Percentiles rank a stretch among this genome's conserved stretches.
Evolutionary conservation across 139 green algal genomes (phyloP).

Genomic region (Chlorella sp.): DNA sequence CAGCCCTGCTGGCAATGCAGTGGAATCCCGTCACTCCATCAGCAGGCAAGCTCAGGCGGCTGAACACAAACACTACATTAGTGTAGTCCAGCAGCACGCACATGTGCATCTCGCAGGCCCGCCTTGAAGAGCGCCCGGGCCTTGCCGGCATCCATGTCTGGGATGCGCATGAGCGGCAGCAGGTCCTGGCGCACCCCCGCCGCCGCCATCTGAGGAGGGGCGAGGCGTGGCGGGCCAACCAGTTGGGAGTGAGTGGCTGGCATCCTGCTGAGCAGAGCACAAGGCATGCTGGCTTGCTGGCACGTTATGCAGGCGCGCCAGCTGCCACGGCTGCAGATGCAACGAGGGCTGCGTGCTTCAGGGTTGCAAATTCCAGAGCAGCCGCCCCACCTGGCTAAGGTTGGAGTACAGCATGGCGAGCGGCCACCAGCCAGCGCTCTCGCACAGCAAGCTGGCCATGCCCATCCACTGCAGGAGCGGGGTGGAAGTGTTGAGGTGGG

Average conservation of each 20-base stretch:
- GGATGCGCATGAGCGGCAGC: slow-evolving; percentile 65
- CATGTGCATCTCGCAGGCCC: slow-evolving; percentile 44
- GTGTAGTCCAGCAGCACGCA: neutral
- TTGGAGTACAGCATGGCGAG: slow-evolving; percentile 38
- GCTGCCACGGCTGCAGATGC: no score
- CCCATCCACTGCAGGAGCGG: slow-evolving; percentile 39
- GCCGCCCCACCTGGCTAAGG: neutral
- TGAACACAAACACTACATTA: neutral
- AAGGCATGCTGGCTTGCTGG: no score
- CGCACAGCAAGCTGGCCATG: slow-evolving; percentile 59
- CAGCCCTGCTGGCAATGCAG: no score
- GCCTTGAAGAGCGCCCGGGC: slow-evolving; percentile 54
- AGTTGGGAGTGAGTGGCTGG: no score
- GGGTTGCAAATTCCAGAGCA: no score
- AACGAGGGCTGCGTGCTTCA: no score
- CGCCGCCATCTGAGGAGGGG: slow-evolving; percentile 42
- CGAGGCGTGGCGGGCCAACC: neutral
- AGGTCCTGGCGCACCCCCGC: slow-evolving; percentile 68
- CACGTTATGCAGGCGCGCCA: no score
- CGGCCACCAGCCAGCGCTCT: slow-evolving; percentile 65
- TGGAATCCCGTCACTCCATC: no score
- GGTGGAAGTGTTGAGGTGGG: no score
- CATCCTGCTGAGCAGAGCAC: no score
- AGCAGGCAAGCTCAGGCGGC: no score
- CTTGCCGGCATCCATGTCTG: slow-evolving; percentile 49